Base-by-base conservation (phyloP, 257 asterid species). In the Pogostemon cablin region DNA sequence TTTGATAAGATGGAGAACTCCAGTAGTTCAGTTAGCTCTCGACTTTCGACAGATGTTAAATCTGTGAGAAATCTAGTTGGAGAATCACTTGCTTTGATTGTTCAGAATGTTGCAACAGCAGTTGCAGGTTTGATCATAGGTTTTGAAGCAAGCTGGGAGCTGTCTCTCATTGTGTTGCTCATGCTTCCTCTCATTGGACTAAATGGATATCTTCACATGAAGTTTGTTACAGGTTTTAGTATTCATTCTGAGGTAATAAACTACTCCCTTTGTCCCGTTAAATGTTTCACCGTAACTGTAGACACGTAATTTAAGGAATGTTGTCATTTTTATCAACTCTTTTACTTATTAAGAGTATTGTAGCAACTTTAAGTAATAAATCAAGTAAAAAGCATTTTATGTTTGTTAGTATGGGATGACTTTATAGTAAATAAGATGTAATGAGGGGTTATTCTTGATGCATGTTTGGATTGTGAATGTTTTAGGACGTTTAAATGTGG, bases 181-280 rank as follows among this genome's bases (percentile, higher is more conserved):
- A 67, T 86, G 85, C 46, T 90, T 3, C 97, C 96, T 59, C 80
- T 90, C 35, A 67, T 88, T 12, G 97, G 86, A 17, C 70, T 90
- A 0, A 81, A 85, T 70, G 96, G 93, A n/a, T 88, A 82, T 66
- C 32, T 85, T 75, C 89, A 84, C 6, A 73, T 85, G 86, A 88
- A 78, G 55, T 81, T 81, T 46, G 4, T 86, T 6, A 11, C 20
- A 2, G 90, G 92, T 55, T 86, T 84, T 32, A 81, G 79, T 42
- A 80, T 66, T 17, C 85, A 90, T 75, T 78, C 87, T 40, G 86
- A 88, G 97, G 97, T 90, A 53, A 60, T 72, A 6, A 11, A 10
- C 17, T 9, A 25, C 32, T 25, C 32, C 1, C 32, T 25, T 1
- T 25, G 32, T 25, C 32, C 32, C 32, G 32, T 25, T 25, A 25